A percentile compares a stretch with the other conserved stretches of the same genome.
Conservation (phyloP, 2,329 filamentous ascomycete genomes). For the Botrytis paeoniae region DNA sequence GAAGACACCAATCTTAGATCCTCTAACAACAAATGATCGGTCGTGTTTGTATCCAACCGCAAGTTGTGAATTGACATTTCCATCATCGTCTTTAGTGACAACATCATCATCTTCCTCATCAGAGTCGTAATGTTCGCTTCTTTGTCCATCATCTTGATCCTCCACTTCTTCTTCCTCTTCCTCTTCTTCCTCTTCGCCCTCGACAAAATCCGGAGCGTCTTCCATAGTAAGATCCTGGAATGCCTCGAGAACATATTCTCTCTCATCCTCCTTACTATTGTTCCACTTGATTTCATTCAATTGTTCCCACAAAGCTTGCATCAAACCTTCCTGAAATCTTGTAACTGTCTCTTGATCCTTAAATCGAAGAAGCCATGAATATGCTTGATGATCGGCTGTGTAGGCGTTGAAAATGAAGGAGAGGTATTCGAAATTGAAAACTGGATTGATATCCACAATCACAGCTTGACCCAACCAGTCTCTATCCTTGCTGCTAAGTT, state of each 20-base stretch:
- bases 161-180: conserved; percentile 53
- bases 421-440: conserved; percentile 98
- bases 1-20: conserved; percentile 98
- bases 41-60: conserved; percentile 97
- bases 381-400: conserved; percentile 79
- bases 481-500: conserved; percentile 71
- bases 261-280: conserved; percentile 87
- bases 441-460: conserved; percentile 88
- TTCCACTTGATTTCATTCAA: conserved; percentile 91
- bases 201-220: conserved; percentile 59
- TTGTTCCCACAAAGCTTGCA: conserved; percentile 96
- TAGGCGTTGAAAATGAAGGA: conserved; percentile 99
- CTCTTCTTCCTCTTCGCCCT: conserved; percentile 45
- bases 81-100: conserved; percentile 64
- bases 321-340: conserved; percentile 86
- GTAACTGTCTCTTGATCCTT: conserved; percentile 78
- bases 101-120: conserved; percentile 80
- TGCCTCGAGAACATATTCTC: conserved; percentile 90
- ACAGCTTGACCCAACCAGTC: conserved; percentile 87
- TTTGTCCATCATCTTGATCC: conserved; percentile 59
- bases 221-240: conserved; percentile 95
- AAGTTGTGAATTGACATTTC: conserved; percentile 86
- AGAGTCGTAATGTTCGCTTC: conserved; percentile 70
- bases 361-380: conserved; percentile 94
- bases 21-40: conserved; percentile 92